Conservation (phyloP, 148 eudicot species). For the Polygonum maritimum region DNA sequence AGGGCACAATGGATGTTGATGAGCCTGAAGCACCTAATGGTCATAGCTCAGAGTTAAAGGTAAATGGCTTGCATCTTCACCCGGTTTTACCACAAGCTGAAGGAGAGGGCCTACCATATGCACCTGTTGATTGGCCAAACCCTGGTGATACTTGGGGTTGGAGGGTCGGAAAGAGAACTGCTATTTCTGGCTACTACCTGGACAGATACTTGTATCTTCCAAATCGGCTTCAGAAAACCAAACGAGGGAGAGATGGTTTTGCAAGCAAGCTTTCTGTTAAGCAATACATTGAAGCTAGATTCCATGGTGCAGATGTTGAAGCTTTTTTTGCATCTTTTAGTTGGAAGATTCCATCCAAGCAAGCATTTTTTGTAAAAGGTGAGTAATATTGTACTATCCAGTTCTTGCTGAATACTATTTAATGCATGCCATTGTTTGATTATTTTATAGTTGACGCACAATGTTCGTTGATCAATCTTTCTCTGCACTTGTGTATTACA, state of each 20-base stretch:
- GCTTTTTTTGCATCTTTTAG: constrained; percentile 66
- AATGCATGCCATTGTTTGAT: not conserved
- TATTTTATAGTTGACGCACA: not conserved
- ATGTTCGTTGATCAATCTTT: not conserved
- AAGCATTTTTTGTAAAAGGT: constrained; percentile 33
- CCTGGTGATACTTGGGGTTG: constrained; percentile 78
- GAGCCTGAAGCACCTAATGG: constrained; percentile 36
- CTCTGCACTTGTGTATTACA: not conserved
- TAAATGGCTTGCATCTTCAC: constrained; percentile 52
- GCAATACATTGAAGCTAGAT: constrained; percentile 33
- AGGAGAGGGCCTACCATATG: constrained; percentile 76
- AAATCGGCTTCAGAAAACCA: constrained; percentile 23
- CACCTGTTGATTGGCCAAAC: constrained; percentile 63
- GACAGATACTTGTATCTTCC: constrained; percentile 82
- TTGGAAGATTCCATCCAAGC: constrained; percentile 67
- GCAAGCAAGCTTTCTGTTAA: constrained; percentile 54
- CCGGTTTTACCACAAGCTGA: constrained; percentile 43
- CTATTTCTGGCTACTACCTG: constrained; percentile 43
- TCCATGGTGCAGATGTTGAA: constrained; percentile 43
- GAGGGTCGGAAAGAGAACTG: constrained; percentile 62
- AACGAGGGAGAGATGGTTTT: constrained; percentile 27
- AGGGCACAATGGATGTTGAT: constrained; percentile 53
- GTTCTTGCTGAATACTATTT: not conserved
- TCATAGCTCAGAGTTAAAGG: constrained; percentile 22
- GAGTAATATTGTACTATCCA: not conserved